phyloP scores from a whole-genome alignment of 2,329 filamentous ascomycete genomes.

The Sarocladium oryzae region DNA sequence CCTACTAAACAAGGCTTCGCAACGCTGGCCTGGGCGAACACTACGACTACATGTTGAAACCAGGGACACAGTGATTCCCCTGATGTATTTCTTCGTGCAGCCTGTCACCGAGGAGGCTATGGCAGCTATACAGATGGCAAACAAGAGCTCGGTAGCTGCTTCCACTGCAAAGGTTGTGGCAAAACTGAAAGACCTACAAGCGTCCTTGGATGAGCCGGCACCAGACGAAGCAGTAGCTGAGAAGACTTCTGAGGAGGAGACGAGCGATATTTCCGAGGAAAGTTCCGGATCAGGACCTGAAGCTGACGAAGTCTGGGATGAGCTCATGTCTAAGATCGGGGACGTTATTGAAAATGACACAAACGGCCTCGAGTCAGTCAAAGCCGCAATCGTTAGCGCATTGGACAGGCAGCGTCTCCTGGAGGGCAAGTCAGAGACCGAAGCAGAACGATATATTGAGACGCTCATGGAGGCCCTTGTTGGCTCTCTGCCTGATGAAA shows the following conservation, averaged over 20 bases:
- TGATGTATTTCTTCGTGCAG: conserved; percentile 87
- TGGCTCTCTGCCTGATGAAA: conserved; percentile 22
- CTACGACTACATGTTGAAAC: conserved; percentile 80
- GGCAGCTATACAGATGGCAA: conserved; percentile 62
- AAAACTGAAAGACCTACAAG: background rate
- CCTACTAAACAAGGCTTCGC: conserved; percentile 67
- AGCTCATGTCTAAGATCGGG: conserved; percentile 48
- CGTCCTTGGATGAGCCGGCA: conserved; percentile 12
- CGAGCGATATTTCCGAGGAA: background rate
- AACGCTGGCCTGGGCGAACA: conserved; percentile 67
- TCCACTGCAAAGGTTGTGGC: background rate
- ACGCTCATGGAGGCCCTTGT: conserved; percentile 44
- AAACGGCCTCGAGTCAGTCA: conserved; percentile 42
- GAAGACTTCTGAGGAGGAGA: conserved; percentile 14
- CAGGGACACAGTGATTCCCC: conserved; percentile 48
- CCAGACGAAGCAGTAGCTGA: conserved; percentile 13
- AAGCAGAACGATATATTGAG: conserved; percentile 43
- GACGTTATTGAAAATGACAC: conserved; percentile 53
- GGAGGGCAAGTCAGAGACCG: conserved; percentile 33
- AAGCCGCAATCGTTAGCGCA: conserved; percentile 49
- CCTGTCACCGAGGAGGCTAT: conserved; percentile 71
- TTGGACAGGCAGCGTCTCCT: conserved; percentile 49
- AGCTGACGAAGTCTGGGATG: conserved; percentile 40
- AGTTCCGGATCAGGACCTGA: conserved; percentile 14
- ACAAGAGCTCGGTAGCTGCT: conserved; percentile 50